Conservation (phyloP, 2,329 filamentous ascomycete species). For the Alternaria triticimaculans region DNA sequence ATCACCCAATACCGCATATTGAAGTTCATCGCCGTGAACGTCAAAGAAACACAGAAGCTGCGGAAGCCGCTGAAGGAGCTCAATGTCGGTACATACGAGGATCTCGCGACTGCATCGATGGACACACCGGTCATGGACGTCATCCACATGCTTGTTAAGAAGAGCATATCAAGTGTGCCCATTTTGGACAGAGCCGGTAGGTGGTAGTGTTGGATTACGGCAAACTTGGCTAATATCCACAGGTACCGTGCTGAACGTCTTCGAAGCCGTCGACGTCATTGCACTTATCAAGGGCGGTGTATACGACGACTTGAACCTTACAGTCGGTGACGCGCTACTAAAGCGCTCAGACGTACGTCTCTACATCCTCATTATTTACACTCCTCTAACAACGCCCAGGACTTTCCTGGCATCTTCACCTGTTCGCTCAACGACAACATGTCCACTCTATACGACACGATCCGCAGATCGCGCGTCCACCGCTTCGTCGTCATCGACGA, state of each 20-base stretch:
- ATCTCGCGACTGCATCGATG: constrained; percentile 85
- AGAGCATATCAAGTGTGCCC: constrained; percentile 93
- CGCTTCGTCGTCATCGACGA: constrained; percentile 93
- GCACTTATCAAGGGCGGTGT: constrained; percentile 90
- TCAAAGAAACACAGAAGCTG: constrained; percentile 83
- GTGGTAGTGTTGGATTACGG: constrained; percentile 2
- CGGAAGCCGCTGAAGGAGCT: constrained; percentile 87
- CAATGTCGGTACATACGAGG: constrained; percentile 80
- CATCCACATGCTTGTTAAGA: constrained; percentile 89
- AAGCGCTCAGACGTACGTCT: constrained; percentile 75
- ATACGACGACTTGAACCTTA: constrained; percentile 88
- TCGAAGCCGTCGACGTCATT: constrained; percentile 97
- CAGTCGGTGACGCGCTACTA: constrained; percentile 85
- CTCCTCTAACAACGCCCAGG: constrained; percentile 56
- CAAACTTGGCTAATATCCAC: constrained; percentile 9
- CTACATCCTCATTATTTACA: not conserved
- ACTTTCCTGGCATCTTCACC: constrained; percentile 96
- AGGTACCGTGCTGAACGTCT: constrained; percentile 87
- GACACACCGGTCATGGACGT: constrained; percentile 90
- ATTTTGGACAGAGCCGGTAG: constrained; percentile 79
- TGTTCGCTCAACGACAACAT: constrained; percentile 90
- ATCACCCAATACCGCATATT: constrained; percentile 98
- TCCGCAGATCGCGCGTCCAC: constrained; percentile 93
- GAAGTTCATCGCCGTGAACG: constrained; percentile 98
- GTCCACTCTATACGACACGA: constrained; percentile 95